Percentiles rank a stretch among this genome's conserved stretches.
Conservation (phyloP, 371 early-diverging fungal species). For the Rhizopus arrhizus region DNA sequence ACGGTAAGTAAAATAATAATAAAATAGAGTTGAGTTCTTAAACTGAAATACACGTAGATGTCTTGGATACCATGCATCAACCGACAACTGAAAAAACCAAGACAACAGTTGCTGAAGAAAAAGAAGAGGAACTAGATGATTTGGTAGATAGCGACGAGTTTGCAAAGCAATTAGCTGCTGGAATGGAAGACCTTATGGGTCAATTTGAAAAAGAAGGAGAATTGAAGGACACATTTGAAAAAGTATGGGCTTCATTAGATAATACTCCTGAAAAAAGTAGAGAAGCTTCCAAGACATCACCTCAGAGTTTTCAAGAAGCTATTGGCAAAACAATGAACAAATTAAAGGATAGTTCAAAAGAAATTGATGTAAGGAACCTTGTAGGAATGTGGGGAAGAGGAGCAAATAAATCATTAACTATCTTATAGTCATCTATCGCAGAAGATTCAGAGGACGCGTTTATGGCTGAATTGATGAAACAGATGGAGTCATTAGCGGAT, state of each 20-base stretch:
- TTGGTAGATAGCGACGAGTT: slow-evolving; percentile 72
- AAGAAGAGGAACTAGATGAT: slow-evolving; percentile 34
- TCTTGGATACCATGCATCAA: slow-evolving; percentile 47
- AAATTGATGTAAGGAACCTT: slow-evolving; percentile 68
- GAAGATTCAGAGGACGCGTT: slow-evolving; percentile 69
- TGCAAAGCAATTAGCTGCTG: slow-evolving; percentile 72
- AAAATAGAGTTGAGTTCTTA: neutral
- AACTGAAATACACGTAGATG: slow-evolving; percentile 36
- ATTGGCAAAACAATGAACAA: slow-evolving; percentile 86
- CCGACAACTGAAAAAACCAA: slow-evolving; percentile 7
- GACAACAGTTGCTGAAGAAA: slow-evolving; percentile 20
- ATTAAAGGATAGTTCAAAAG: slow-evolving; percentile 79
- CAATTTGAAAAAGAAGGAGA: slow-evolving; percentile 51
- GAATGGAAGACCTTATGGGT: slow-evolving; percentile 77
- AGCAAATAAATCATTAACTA: too few species aligned
- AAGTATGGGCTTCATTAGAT: slow-evolving; percentile 60
- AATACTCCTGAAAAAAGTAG: slow-evolving; percentile 11
- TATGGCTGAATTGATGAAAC: slow-evolving; percentile 88
- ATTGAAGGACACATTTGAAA: slow-evolving; percentile 64
- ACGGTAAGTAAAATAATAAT: slow-evolving; percentile 37
- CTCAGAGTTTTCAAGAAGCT: slow-evolving; percentile 72
- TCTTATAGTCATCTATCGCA: slow-evolving; percentile 62
- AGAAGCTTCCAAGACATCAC: slow-evolving; percentile 5
- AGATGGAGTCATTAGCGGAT: slow-evolving; percentile 83
- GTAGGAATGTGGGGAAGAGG: neutral